These are phyloP conservation scores for Stemphylium lycopersici DNA, from an alignment of 2,329 filamentous ascomycete species.

Conservation along the genomic window DNA sequence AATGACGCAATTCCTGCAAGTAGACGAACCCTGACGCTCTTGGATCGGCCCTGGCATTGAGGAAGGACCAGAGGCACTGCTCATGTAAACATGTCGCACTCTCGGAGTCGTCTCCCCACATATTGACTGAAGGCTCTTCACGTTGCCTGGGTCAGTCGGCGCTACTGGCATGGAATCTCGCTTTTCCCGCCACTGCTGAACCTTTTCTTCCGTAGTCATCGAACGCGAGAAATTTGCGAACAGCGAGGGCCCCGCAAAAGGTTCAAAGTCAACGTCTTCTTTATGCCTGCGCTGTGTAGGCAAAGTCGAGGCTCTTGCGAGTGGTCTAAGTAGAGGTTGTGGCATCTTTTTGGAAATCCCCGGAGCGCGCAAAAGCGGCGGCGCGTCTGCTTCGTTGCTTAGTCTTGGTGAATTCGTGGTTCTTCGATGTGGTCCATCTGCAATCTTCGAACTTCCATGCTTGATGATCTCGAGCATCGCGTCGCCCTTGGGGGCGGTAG, in stretches of 20 bases:
- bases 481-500: slow-evolving; percentile 72
- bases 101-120: slow-evolving; percentile 23
- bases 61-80: background rate
- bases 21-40: background rate
- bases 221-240: slow-evolving; percentile 30
- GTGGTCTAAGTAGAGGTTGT: slow-evolving; percentile 18
- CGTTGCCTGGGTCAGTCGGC: background rate
- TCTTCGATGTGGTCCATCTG: background rate
- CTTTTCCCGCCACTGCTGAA: slow-evolving; percentile 24
- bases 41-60: background rate
- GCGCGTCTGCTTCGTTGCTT: slow-evolving; percentile 8
- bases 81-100: slow-evolving; percentile 27
- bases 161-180: background rate
- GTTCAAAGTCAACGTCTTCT: slow-evolving; percentile 26
- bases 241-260: slow-evolving; percentile 26
- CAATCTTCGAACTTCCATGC: slow-evolving; percentile 16
- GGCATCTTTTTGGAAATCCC: slow-evolving; percentile 27
- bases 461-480: slow-evolving; percentile 65
- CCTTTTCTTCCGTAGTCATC: slow-evolving; percentile 33
- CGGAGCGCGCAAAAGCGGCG: slow-evolving; percentile 31
- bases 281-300: slow-evolving; percentile 15
- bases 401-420: background rate
- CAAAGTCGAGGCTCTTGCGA: slow-evolving; percentile 31
- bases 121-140: slow-evolving; percentile 11
- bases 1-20: slow-evolving; percentile 34